phyloP scores from a whole-genome alignment of 2,329 filamentous ascomycete species.

The Geosmithia flava region DNA sequence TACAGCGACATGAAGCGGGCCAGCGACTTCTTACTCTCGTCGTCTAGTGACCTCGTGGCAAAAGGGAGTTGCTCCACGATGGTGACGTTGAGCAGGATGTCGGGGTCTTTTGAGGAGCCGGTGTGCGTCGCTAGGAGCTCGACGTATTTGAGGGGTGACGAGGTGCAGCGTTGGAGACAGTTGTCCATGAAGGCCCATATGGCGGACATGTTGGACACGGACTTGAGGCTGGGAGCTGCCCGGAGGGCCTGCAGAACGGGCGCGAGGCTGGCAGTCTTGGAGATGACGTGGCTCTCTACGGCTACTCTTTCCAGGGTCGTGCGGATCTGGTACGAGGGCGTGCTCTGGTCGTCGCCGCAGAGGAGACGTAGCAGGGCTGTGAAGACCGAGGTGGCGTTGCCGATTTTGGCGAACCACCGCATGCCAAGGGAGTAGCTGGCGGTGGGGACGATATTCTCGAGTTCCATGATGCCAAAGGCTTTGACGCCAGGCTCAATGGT shows the following conservation, averaged over 20 bases:
- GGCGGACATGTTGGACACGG: conserved; percentile 15
- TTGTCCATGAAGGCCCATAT: conserved; percentile 72
- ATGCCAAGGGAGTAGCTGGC: conserved; percentile 72
- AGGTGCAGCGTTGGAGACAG: conserved; percentile 63
- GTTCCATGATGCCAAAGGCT: conserved; percentile 54
- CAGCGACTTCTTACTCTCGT: conserved; percentile 30
- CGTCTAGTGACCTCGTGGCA: conserved; percentile 36
- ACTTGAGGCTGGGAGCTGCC: conserved; percentile 7
- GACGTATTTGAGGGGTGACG: conserved; percentile 71
- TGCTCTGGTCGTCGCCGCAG: conserved; percentile 14
- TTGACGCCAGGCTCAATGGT: conserved; percentile 33
- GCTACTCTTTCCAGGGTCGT: conserved; percentile 48
- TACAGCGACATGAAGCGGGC: conserved; percentile 46
- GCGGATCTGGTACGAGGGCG: conserved; percentile 30
- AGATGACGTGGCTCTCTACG: conserved; percentile 54
- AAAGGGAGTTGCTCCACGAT: conserved; percentile 73
- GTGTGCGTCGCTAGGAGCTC: conserved; percentile 37
- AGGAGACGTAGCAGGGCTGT: conserved; percentile 49
- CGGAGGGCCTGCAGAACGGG: conserved; percentile 27
- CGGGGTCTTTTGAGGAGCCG: conserved; percentile 8
- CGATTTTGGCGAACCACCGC: conserved; percentile 76
- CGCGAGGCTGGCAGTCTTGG: conserved; percentile 32
- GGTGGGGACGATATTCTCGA: conserved; percentile 72
- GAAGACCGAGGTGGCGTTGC: conserved; percentile 57
- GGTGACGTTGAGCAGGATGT: conserved; percentile 46